Conservation (phyloP, 768 basidiomycete genomes). For the Boletus reticulatus region DNA sequence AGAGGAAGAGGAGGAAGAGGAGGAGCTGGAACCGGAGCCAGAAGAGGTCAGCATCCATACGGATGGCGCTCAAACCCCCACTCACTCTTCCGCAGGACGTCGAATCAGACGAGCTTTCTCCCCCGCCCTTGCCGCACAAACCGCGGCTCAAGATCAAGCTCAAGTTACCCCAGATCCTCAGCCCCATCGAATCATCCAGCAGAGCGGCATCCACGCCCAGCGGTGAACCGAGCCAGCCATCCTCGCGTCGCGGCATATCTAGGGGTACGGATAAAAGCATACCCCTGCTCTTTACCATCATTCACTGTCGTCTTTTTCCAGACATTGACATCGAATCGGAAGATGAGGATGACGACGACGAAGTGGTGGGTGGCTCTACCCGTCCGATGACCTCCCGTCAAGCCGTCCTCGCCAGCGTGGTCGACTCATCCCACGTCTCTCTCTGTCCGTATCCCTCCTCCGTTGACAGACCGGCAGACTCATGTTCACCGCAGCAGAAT, state of each 20-base stretch:
- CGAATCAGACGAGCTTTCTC: slow-evolving; percentile 35
- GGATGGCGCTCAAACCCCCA: background rate
- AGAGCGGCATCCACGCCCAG: slow-evolving; percentile 25
- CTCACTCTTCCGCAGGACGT: slow-evolving; percentile 22
- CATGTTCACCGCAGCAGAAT: slow-evolving; percentile 2
- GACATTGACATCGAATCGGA: slow-evolving; percentile 44
- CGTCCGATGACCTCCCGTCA: slow-evolving; percentile 58
- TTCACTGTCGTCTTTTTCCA: slow-evolving; percentile 7
- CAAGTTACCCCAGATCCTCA: slow-evolving; percentile 45
- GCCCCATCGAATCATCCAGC: slow-evolving; percentile 31
- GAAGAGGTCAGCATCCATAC: slow-evolving; percentile 4
- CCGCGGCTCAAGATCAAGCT: slow-evolving; percentile 61
- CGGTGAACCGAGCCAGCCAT: slow-evolving; percentile 21
- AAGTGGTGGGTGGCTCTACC: slow-evolving; percentile 35
- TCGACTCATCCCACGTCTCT: slow-evolving; percentile 67
- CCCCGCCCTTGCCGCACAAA: slow-evolving; percentile 32
- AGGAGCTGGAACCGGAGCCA: slow-evolving; percentile 12
- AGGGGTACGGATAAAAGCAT: slow-evolving; percentile 12
- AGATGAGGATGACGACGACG: slow-evolving; percentile 38
- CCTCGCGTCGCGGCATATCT: slow-evolving; percentile 27
- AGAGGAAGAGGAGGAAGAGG: slow-evolving; percentile 33
- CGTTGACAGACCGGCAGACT: background rate
- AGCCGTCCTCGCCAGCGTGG: slow-evolving; percentile 68
- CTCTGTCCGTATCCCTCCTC: slow-evolving; percentile 37
- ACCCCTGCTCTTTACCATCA: background rate